These are phyloP conservation scores for Globisporangium megalacanthum DNA, from an alignment of 352 stramenopile genomes.

Conservation along the genomic window DNA sequence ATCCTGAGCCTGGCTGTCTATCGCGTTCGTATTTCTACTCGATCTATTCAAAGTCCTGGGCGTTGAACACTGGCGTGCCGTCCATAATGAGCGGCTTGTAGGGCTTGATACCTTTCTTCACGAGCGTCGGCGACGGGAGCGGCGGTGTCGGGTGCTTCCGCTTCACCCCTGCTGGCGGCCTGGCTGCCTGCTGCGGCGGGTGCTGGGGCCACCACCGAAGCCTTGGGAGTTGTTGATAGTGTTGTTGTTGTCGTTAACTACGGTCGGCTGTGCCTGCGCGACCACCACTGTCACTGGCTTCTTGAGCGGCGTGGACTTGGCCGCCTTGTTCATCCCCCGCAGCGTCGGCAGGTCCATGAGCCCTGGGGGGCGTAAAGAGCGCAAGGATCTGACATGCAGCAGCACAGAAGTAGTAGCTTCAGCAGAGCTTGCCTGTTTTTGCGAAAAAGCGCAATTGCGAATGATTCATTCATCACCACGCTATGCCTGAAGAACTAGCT, in stretches of 20 bases:
- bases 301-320: constrained; percentile 50
- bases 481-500: no score
- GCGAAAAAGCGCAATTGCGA: no score
- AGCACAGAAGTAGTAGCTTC: no score
- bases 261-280: no score
- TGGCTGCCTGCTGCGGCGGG: constrained; percentile 9
- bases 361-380: constrained; percentile 42
- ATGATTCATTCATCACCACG: no score
- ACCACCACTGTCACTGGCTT: constrained; percentile 28
- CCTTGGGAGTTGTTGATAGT: no score
- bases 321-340: constrained; percentile 59
- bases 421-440: no score
- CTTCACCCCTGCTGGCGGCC: constrained; percentile 24
- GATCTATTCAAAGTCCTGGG: constrained; percentile 65
- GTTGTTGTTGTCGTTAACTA: constrained; percentile 6
- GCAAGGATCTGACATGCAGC: constrained; percentile 32
- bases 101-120: constrained; percentile 59
- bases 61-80: constrained; percentile 43
- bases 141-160: constrained; percentile 25
- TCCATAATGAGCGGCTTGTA: constrained; percentile 82
- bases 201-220: constrained; percentile 11
- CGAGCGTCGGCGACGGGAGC: constrained; percentile 14
- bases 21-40: constrained; percentile 21
- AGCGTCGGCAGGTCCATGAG: constrained; percentile 66
- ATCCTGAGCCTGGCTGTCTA: not conserved